These are phyloP conservation scores for Xerocomus amazonicus DNA, from an alignment of 1,284 basidiomycete genomes.

Conservation along the genomic window DNA sequence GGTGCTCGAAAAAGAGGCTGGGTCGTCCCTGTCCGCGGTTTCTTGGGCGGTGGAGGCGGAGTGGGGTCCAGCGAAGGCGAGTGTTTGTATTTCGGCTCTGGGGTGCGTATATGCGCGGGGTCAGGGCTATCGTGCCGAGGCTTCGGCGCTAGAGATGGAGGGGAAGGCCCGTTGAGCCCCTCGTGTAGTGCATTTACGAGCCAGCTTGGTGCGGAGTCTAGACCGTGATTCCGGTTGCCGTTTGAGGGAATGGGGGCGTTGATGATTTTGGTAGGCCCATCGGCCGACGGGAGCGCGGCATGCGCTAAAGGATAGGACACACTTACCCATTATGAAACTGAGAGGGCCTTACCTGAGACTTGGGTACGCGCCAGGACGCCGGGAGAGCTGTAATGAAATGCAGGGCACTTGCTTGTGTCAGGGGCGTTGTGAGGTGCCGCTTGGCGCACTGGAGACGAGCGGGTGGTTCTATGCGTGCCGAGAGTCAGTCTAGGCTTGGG, in stretches of 20 bases:
- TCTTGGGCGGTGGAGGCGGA: slow-evolving; percentile 5
- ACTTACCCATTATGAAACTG: neutral
- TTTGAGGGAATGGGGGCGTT: neutral
- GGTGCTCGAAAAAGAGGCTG: too few relatives aligned
- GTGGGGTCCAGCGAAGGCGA: neutral
- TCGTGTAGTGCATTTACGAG: slow-evolving; percentile 2
- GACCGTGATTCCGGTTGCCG: neutral
- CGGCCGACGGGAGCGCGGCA: neutral
- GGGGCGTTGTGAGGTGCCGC: neutral
- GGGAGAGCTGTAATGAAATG: slow-evolving; percentile 10
- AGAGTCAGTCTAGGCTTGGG: neutral
- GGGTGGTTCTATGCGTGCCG: neutral
- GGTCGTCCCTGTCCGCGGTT: neutral
- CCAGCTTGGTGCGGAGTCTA: slow-evolving; percentile 7
- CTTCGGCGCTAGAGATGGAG: neutral
- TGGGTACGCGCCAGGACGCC: neutral
- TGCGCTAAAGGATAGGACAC: slow-evolving; percentile 8
- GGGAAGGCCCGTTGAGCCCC: neutral
- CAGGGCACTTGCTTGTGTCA: neutral
- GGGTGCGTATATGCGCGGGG: slow-evolving; percentile 7
- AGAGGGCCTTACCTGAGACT: slow-evolving; percentile 16
- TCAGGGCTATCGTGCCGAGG: neutral
- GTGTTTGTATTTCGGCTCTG: slow-evolving; percentile 5
- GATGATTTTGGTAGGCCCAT: neutral
- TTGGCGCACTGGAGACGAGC: slow-evolving; percentile 9